These are phyloP conservation scores for Aphanomyces invadans DNA, from an alignment of 352 stramenopile genomes.

Conservation along the genomic window DNA sequence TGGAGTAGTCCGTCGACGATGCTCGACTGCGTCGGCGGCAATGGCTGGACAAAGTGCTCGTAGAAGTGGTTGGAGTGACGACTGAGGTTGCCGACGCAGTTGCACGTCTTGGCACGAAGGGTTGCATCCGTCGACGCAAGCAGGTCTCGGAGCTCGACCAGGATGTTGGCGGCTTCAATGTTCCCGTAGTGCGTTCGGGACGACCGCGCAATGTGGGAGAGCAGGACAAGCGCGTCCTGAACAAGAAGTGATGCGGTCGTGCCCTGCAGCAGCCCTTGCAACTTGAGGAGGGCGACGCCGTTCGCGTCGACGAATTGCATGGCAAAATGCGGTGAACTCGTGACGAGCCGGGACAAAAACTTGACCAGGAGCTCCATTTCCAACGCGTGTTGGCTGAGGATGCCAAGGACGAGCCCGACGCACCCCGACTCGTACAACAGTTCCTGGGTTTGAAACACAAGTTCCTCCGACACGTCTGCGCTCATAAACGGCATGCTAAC, in stretches of 20 bases:
- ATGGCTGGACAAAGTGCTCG: constrained; percentile 36
- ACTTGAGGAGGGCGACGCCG: constrained; percentile 61
- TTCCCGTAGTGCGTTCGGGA: constrained; percentile 62
- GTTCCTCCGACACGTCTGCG: constrained; percentile 44
- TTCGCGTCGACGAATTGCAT: constrained; percentile 63
- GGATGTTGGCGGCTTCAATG: constrained; percentile 46
- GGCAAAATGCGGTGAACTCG: constrained; percentile 77
- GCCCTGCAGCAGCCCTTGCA: constrained; percentile 44
- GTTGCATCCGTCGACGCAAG: constrained; percentile 56
- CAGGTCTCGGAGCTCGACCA: constrained; percentile 49
- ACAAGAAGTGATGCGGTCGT: constrained; percentile 51
- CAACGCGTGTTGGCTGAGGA: constrained; percentile 22
- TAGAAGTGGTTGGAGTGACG: constrained; percentile 88
- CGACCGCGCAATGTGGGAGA: constrained; percentile 81
- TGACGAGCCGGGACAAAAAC: constrained; percentile 77
- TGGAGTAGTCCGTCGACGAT: constrained; percentile 57
- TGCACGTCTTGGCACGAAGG: constrained; percentile 82
- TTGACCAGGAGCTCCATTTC: constrained; percentile 58
- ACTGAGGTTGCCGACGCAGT: constrained; percentile 90
- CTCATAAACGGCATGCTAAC: constrained; percentile 72
- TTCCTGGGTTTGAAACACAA: constrained; percentile 58
- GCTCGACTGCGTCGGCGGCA: constrained; percentile 24
- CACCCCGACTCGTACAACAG: constrained; percentile 62
- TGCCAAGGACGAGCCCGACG: constrained; percentile 51
- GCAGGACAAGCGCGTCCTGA: constrained; percentile 73